Evolutionary conservation across 495 filamentous ascomycete species (phyloP).

Genomic region (Trichoderma gamsii): DNA sequence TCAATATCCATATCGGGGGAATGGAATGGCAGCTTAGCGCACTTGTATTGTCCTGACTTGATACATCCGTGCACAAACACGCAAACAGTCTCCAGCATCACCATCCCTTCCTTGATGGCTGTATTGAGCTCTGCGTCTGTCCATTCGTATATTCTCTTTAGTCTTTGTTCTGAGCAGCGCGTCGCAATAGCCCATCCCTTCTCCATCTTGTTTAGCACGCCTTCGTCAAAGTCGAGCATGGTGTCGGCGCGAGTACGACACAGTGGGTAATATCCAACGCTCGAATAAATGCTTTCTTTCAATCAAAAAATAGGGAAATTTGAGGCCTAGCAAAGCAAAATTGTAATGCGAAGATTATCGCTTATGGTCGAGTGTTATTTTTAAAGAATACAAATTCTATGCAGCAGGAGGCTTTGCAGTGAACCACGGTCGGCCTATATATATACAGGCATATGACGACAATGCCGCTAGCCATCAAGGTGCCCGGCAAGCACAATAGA

Average conservation of each 20-base stretch:
- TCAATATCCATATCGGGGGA: background rate
- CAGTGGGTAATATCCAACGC: background rate
- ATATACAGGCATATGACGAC: background rate
- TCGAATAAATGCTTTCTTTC: background rate
- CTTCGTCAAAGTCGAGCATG: conserved; percentile 9
- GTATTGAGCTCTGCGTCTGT: background rate
- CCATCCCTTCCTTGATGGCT: background rate
- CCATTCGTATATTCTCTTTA: background rate
- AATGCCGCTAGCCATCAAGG: conserved; percentile 6
- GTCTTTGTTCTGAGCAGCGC: background rate
- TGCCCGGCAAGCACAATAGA: background rate
- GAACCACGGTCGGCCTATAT: no score
- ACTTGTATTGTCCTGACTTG: conserved; percentile 15
- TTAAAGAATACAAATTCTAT: background rate
- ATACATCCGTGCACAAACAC: conserved; percentile 13
- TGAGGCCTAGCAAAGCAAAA: background rate
- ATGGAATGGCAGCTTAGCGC: background rate
- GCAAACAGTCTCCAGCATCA: conserved; percentile 16
- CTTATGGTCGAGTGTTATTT: background rate
- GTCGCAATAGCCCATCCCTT: conserved; percentile 10
- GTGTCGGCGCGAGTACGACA: background rate
- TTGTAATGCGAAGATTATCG: no score
- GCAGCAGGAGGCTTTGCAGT: no score
- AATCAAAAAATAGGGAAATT: background rate
- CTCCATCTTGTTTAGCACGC: background rate